Conservation (phyloP, 73 alveolate species). For the Paramecium caudatum region DNA sequence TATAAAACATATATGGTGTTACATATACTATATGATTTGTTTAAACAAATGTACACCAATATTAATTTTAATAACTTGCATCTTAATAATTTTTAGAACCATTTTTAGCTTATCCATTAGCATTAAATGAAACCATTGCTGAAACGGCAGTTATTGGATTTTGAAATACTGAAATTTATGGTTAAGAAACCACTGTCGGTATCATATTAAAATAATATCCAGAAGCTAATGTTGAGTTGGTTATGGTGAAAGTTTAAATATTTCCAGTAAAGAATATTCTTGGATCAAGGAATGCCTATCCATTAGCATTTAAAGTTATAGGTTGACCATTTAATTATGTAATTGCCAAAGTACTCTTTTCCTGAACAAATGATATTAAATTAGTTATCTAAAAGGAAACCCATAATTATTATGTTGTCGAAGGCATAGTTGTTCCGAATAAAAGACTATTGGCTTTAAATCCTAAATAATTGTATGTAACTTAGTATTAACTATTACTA, state of each 20-base stretch:
- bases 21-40: background rate
- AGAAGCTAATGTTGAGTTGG: background rate
- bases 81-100: background rate
- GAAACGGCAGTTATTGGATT: background rate
- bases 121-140: too few species aligned
- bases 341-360: background rate
- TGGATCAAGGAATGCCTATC: background rate
- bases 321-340: too few species aligned
- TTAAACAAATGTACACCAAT: conserved; percentile 25
- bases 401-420: background rate
- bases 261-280: background rate
- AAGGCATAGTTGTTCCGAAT: background rate
- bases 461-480: background rate
- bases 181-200: background rate
- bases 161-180: background rate
- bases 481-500: background rate
- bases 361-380: background rate
- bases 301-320: background rate
- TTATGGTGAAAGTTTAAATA: background rate
- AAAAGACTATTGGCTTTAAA: background rate
- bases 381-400: background rate
- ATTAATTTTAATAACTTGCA: background rate
- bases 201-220: background rate
- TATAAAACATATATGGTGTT: background rate
- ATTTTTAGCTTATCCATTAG: background rate